phyloP scores from a whole-genome alignment of 2,329 filamentous ascomycete genomes.

The Botrytis hyacinthi region DNA sequence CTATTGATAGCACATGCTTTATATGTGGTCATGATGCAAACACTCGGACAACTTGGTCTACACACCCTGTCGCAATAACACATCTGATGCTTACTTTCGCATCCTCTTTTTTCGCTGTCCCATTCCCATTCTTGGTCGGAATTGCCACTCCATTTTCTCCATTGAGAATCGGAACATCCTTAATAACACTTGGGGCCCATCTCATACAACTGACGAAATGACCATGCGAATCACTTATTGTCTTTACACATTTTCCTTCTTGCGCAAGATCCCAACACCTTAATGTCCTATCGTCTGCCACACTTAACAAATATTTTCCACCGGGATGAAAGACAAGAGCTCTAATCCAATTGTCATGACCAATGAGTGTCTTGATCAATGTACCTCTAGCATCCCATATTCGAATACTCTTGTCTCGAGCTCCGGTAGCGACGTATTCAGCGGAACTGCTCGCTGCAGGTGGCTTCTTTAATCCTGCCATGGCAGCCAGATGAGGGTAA shows the following conservation, averaged over 20 bases:
- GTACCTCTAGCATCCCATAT: conserved; percentile 86
- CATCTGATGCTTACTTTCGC: conserved; percentile 69
- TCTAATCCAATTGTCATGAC: conserved; percentile 94
- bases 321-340: conserved; percentile 85
- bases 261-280: conserved; percentile 92
- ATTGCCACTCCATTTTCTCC: conserved; percentile 47
- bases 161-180: conserved; percentile 50
- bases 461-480: conserved; percentile 81
- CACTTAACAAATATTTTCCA: conserved; percentile 84
- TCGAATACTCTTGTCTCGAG: conserved; percentile 85
- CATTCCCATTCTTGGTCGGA: conserved; percentile 44
- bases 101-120: conserved; percentile 44
- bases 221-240: conserved; percentile 70
- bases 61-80: conserved; percentile 82
- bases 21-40: conserved; percentile 55
- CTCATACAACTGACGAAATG: conserved; percentile 84
- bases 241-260: conserved; percentile 86
- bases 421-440: conserved; percentile 87
- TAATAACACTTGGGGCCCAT: conserved; percentile 78
- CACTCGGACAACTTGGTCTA: conserved; percentile 75
- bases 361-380: conserved; percentile 77
- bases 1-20: conserved; percentile 15
- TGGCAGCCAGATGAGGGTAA: conserved; percentile 71
- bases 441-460: conserved; percentile 71
- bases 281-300: conserved; percentile 86